These are phyloP conservation scores for Saccharomyces cerevisiae DNA, from an alignment of 805 yeast species.

Conservation along the genomic window DNA sequence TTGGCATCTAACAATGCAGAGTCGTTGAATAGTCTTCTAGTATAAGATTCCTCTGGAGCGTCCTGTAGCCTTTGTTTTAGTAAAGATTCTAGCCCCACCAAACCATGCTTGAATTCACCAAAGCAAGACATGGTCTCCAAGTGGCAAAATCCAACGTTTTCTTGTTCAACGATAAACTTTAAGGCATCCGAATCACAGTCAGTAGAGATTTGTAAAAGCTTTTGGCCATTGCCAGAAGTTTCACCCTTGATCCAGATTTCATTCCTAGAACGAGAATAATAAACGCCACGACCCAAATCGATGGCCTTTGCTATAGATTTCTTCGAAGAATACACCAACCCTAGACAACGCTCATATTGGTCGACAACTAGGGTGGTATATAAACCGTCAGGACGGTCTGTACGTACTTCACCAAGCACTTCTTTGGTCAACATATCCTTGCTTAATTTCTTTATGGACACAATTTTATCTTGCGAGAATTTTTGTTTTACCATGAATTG, in stretches of 20 bases:
- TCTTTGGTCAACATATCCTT: constrained; percentile 12
- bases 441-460: neutral
- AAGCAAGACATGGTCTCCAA: constrained; percentile 73
- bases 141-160: constrained; percentile 82
- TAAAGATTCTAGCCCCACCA: constrained; percentile 54
- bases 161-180: constrained; percentile 76
- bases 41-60: constrained; percentile 93
- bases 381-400: constrained; percentile 83
- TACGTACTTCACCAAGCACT: constrained; percentile 44
- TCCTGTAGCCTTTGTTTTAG: constrained; percentile 47
- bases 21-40: constrained; percentile 79
- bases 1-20: constrained; percentile 69
- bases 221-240: constrained; percentile 93
- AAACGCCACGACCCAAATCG: constrained; percentile 76
- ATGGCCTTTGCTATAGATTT: constrained; percentile 80
- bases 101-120: constrained; percentile 54
- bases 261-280: constrained; percentile 78
- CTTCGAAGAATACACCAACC: constrained; percentile 81
- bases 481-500: constrained; percentile 10
- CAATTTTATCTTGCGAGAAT: constrained; percentile 6
- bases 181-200: constrained; percentile 94
- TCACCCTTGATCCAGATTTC: constrained; percentile 96
- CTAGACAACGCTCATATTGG: constrained; percentile 60
- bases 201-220: constrained; percentile 51
- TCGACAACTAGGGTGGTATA: constrained; percentile 79